Evolutionary conservation across 306 rosid species (phyloP).

Genomic region (Malus sylvestris): DNA sequence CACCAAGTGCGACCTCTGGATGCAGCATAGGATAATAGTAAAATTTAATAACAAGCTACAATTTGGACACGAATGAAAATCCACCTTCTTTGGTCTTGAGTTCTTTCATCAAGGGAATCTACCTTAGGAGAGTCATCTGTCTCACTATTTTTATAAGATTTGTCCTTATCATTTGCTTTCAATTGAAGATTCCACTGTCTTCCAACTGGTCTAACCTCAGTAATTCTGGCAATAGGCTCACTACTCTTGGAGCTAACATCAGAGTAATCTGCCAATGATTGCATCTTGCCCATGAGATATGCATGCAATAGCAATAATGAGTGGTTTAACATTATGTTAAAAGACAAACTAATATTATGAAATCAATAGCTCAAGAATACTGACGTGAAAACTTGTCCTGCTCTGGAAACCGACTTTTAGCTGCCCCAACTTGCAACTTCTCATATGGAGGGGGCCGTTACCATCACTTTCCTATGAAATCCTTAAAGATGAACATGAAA

Average conservation of each 20-base stretch:
- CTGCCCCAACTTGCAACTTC: constrained; percentile 68
- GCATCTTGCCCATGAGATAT: not conserved
- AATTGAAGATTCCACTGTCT: constrained; percentile 21
- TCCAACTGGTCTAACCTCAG: constrained; percentile 29
- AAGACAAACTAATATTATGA: no score
- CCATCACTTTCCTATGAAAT: constrained; percentile 45
- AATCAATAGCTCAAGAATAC: no score
- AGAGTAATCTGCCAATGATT: no score
- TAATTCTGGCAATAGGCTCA: constrained; percentile 21
- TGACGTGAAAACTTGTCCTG: no score
- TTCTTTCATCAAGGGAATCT: constrained; percentile 26
- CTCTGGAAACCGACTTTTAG: no score
- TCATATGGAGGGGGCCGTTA: constrained; percentile 86
- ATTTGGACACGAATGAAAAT: not conserved
- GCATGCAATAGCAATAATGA: not conserved
- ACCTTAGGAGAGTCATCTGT: constrained; percentile 18
- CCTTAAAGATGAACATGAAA: constrained; percentile 57
- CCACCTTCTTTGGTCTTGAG: constrained; percentile 84
- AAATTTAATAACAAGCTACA: no score
- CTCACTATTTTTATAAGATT: not conserved
- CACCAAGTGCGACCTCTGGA: no score
- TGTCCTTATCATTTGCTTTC: constrained; percentile 21
- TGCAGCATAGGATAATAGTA: no score
- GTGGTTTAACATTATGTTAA: not conserved
- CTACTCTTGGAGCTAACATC: no score